A percentile compares a stretch with the other conserved stretches of the same genome.
These are phyloP conservation scores for Aspergillus bertholletiae DNA, from an alignment of 495 filamentous ascomycete species.

Conservation along the genomic window DNA sequence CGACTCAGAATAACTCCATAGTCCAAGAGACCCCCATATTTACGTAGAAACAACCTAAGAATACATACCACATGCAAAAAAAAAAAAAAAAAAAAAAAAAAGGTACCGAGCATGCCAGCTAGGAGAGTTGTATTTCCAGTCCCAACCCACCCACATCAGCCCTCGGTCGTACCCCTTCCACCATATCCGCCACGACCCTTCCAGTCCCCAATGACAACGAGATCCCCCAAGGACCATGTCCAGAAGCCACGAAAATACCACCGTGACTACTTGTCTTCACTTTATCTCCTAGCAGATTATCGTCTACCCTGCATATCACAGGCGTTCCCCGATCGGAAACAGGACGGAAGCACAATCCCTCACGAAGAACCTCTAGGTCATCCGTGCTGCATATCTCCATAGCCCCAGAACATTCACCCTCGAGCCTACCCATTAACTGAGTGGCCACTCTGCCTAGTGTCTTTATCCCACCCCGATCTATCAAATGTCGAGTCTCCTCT, in stretches of 20 bases:
- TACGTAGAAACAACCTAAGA: too few relatives aligned
- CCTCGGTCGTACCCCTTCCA: constrained; percentile 44
- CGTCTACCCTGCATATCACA: constrained; percentile 53
- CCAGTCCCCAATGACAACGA: constrained; percentile 62
- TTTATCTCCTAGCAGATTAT: constrained; percentile 48
- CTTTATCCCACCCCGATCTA: constrained; percentile 43
- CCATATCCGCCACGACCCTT: constrained; percentile 60
- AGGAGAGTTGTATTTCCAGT: constrained; percentile 7
- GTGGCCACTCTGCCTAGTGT: constrained; percentile 51
- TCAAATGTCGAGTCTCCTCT: constrained; percentile 39
- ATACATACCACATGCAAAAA: too few relatives aligned
- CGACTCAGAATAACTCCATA: too few relatives aligned
- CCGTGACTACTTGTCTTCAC: constrained; percentile 42
- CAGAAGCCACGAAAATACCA: constrained; percentile 68
- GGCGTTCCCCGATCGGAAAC: constrained; percentile 60
- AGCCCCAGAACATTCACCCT: constrained; percentile 11
- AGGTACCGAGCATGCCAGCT: too few relatives aligned
- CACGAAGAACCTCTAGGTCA: constrained; percentile 59
- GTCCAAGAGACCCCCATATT: too few relatives aligned
- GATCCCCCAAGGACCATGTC: constrained; percentile 75
- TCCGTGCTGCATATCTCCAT: constrained; percentile 30
- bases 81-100: too few relatives aligned
- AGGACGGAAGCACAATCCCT: constrained; percentile 71
- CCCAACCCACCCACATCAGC: constrained; percentile 49
- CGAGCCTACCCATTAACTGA: constrained; percentile 48